Conservation (phyloP, 495 filamentous ascomycete species). For the Ascodesmis nigricans region DNA sequence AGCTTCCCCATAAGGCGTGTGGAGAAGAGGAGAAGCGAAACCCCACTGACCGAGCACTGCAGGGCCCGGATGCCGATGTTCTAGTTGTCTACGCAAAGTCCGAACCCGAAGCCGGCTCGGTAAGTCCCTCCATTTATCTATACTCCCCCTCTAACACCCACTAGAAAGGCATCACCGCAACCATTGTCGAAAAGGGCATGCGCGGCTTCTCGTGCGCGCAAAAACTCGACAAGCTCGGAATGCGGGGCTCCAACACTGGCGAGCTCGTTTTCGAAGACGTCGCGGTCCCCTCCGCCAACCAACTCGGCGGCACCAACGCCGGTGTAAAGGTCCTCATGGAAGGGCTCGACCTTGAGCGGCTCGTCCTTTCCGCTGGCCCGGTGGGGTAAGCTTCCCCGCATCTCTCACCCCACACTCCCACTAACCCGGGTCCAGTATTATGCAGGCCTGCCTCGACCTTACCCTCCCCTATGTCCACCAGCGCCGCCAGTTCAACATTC, state of each 20-base stretch:
- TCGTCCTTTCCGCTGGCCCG: slow-evolving; percentile 81
- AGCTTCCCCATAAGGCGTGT: not conserved
- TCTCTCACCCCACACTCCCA: not conserved
- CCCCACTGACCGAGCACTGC: not conserved
- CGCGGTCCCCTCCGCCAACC: slow-evolving; percentile 63
- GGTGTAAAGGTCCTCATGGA: slow-evolving; percentile 91
- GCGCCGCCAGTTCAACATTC: slow-evolving; percentile 68
- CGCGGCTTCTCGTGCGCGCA: slow-evolving; percentile 66
- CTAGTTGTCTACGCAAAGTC: slow-evolving; percentile 95
- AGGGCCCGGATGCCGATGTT: slow-evolving; percentile 76
- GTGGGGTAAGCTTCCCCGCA: slow-evolving; percentile 32
- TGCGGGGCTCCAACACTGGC: slow-evolving; percentile 92
- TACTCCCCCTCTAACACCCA: not conserved
- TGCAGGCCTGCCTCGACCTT: slow-evolving; percentile 79
- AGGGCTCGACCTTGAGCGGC: slow-evolving; percentile 77
- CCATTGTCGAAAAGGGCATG: slow-evolving; percentile 49
- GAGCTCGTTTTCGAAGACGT: slow-evolving; percentile 84
- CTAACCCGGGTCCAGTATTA: slow-evolving; percentile 36
- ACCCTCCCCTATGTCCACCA: slow-evolving; percentile 75
- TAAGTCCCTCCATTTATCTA: not conserved
- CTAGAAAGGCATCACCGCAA: slow-evolving; percentile 77
- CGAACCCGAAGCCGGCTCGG: slow-evolving; percentile 45
- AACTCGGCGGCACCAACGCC: slow-evolving; percentile 56
- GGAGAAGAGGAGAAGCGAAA: too few species aligned
- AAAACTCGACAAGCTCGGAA: slow-evolving; percentile 95